phyloP scores from a whole-genome alignment of 352 stramenopile species.

The Peronospora belbahrii region DNA sequence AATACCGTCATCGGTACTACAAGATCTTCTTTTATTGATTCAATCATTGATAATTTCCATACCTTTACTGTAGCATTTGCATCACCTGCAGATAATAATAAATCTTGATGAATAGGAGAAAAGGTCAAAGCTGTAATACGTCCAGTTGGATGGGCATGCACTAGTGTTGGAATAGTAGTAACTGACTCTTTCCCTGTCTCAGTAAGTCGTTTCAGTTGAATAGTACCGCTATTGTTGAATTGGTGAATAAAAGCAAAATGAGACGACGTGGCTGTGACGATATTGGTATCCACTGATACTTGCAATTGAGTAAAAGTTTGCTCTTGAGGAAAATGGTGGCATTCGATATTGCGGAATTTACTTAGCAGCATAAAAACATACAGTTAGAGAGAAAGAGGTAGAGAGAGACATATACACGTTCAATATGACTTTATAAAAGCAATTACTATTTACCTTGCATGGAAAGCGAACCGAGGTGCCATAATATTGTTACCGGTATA shows the following conservation, averaged over 20 bases:
- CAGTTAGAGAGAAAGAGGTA: background rate
- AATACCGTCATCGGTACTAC: conserved; percentile 17
- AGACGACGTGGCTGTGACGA: conserved; percentile 31
- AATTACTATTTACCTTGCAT: conserved; percentile 25
- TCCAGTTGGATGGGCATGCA: conserved; percentile 48
- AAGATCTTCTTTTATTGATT: conserved; percentile 26
- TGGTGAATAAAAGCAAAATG: conserved; percentile 61
- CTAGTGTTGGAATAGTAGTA: conserved; percentile 29
- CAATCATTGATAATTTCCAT: conserved; percentile 39
- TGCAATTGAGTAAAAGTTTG: conserved; percentile 64
- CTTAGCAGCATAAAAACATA: conserved; percentile 18
- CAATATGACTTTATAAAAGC: no score
- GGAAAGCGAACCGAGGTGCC: conserved; percentile 43
- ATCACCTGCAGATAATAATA: conserved; percentile 54
- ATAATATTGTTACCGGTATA: conserved; percentile 11
- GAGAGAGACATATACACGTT: background rate
- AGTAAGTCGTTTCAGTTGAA: conserved; percentile 49
- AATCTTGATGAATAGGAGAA: conserved; percentile 37
- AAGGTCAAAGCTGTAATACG: conserved; percentile 60
- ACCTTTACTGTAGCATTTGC: conserved; percentile 43
- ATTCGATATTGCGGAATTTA: conserved; percentile 80
- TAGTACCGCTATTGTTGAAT: conserved; percentile 47
- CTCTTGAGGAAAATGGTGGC: conserved; percentile 36
- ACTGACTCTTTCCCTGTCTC: conserved; percentile 31
- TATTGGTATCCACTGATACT: conserved; percentile 44